Base-by-base conservation (phyloP, 2,329 filamentous ascomycete species). In the Penicillium digitatum region DNA sequence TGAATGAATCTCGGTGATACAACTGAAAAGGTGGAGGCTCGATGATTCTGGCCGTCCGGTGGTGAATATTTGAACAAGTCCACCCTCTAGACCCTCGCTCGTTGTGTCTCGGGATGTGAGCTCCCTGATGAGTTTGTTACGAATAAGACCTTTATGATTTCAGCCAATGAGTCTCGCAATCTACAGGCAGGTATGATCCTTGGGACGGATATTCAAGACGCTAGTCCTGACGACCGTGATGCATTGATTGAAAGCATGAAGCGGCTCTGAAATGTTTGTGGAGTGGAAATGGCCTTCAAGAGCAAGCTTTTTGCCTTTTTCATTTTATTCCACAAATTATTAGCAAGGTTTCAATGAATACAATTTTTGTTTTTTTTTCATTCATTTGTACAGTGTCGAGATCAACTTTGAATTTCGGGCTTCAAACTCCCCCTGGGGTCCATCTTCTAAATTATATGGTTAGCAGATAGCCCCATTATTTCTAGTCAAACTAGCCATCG, bases 51-150 rank as follows among this genome's bases (percentile, higher is more conserved):
- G 54, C 47, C 51, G n/a, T 51, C 46, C 10, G 46, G 44, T 16
- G 56, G 56, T 38, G 49, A 18, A 22, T 54, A 59, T 42, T 42
- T 59, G 11, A 46, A 51, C 20, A 52, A 48, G 26, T 54, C 54
- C 27, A 59, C 53, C 9, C 40, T 59, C 20, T 43, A 50, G 9
- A 48, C 47, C 35, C 39, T 56, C 14, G 54, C 57, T 27, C 49
- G 46, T 7, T 56, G 48, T 44, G 42, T 59, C 14, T 56, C 48
- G 2, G 57, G 57, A n/a, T 54, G 34, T 39, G 54, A 54, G 16
- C 22, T 59, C 14, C 57, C 54, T 38, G 35, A 43, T 26, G 24
- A 48, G 20, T 37, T 59, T 35, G 45, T 52, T n/a, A 39, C 32
- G 22, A 43, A 37, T 7, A 34, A 55, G 32, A 55, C 48, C 12